Conservation (phyloP, 805 yeast genomes). For the Candida tallmaniae region DNA sequence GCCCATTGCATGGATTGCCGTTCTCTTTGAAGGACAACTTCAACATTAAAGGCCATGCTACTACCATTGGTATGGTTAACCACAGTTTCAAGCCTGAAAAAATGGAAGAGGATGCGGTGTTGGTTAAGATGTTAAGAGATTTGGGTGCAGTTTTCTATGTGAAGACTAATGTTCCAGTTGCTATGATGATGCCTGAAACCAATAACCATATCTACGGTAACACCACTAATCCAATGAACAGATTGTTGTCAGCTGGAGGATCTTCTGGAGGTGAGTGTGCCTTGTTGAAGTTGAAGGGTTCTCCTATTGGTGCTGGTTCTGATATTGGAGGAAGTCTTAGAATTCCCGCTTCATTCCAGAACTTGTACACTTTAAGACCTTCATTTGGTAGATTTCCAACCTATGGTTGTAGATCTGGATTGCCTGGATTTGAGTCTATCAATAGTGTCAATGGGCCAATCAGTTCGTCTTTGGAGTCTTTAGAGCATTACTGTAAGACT, state of each 20-base stretch:
- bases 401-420: conserved; percentile 47
- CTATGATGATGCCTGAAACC: conserved; percentile 42
- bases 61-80: conserved; percentile 33
- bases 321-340: conserved; percentile 44
- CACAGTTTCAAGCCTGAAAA: conserved; percentile 16
- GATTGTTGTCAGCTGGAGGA: conserved; percentile 38
- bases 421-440: conserved; percentile 62
- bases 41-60: conserved; percentile 34
- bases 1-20: conserved; percentile 67
- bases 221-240: conserved; percentile 34
- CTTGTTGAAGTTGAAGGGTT: conserved; percentile 36
- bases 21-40: conserved; percentile 54
- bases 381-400: conserved; percentile 32
- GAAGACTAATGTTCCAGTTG: conserved; percentile 42
- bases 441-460: conserved; percentile 53
- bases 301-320: conserved; percentile 36
- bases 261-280: conserved; percentile 45
- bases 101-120: conserved; percentile 21
- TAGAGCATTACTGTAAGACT: conserved; percentile 12
- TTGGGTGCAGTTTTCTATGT: conserved; percentile 41
- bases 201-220: conserved; percentile 36
- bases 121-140: conserved; percentile 29
- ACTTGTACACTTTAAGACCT: conserved; percentile 37
- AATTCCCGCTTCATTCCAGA: conserved; percentile 41
- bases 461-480: conserved; percentile 7